Conservation (phyloP, 306 rosid species). For the Hippophae gyantsensis region DNA sequence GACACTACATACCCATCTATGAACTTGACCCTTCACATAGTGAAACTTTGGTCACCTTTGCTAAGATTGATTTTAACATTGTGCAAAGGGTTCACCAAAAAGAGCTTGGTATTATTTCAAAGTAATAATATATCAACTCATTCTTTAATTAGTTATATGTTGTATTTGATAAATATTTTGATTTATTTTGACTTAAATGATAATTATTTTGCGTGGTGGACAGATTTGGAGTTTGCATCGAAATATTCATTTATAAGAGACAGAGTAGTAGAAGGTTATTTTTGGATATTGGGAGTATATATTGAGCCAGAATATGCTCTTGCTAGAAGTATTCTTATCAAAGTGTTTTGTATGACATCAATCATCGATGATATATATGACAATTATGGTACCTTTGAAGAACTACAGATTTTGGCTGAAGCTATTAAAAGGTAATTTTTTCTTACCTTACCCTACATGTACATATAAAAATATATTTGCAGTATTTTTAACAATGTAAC, state of each 20-base stretch:
- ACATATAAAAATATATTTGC: too few species aligned
- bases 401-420: conserved; percentile 30
- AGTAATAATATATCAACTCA: background rate
- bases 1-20: conserved; percentile 11
- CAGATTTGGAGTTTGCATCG: conserved; percentile 12
- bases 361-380: conserved; percentile 39
- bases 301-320: conserved; percentile 22
- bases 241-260: conserved; percentile 30
- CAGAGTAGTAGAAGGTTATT: conserved; percentile 22
- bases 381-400: conserved; percentile 29
- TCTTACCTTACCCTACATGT: background rate
- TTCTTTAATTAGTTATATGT: background rate
- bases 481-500: too few species aligned
- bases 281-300: conserved; percentile 10
- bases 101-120: conserved; percentile 10
- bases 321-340: conserved; percentile 16
- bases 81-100: conserved; percentile 19
- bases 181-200: too few species aligned
- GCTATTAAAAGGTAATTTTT: conserved; percentile 25
- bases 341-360: conserved; percentile 13
- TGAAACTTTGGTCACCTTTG: conserved; percentile 6
- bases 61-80: conserved; percentile 23
- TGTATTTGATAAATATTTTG: background rate
- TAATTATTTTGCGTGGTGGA: too few species aligned
- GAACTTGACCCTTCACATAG: conserved; percentile 4